Conservation (phyloP, 139 green algal species). For the Parachlorella kessleri region DNA sequence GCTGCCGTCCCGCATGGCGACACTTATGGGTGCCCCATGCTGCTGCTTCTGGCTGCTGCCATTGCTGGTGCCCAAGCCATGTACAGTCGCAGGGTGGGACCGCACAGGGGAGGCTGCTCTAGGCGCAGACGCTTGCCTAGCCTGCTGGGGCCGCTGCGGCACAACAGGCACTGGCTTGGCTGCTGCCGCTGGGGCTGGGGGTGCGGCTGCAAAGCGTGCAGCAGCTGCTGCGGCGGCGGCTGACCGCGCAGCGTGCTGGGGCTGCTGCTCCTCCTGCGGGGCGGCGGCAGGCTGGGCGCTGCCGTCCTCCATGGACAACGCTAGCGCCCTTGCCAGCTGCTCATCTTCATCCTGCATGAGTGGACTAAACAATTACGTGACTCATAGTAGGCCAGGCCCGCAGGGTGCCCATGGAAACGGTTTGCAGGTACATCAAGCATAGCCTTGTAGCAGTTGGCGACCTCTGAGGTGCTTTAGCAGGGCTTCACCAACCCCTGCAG, state of each 20-base stretch:
- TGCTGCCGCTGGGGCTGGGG: neutral
- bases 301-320: conserved; percentile 66
- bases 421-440: too few relatives aligned
- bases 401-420: too few relatives aligned
- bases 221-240: too few relatives aligned
- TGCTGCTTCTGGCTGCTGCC: conserved; percentile 8
- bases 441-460: too few relatives aligned
- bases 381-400: too few relatives aligned
- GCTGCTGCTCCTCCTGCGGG: too few relatives aligned
- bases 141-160: conserved; percentile 1
- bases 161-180: conserved; percentile 9
- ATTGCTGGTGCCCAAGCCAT: neutral
- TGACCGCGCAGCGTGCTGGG: neutral
- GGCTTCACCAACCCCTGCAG: conserved; percentile 8
- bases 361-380: too few relatives aligned
- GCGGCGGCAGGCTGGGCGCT: neutral
- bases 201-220: too few relatives aligned
- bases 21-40: conserved; percentile 3
- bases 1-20: conserved; percentile 56
- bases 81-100: conserved; percentile 1
- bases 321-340: conserved; percentile 74
- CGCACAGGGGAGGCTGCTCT: conserved; percentile 8
- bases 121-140: neutral
- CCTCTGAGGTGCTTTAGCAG: too few relatives aligned
- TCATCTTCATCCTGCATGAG: conserved; percentile 66